These are phyloP conservation scores for Cruciata laevipes DNA, from an alignment of 257 asterid genomes.

Conservation along the genomic window DNA sequence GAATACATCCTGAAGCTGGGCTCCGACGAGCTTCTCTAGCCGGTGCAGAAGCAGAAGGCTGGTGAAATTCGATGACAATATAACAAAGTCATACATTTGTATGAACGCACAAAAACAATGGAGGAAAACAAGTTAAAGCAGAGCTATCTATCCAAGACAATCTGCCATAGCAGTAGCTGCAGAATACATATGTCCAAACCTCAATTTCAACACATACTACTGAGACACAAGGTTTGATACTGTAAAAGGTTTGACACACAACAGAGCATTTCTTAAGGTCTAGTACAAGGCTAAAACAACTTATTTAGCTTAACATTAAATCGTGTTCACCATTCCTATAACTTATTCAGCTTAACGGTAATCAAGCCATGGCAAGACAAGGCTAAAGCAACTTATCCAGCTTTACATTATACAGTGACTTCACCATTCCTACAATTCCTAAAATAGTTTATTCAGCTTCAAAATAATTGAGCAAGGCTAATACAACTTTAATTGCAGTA, in stretches of 20 bases:
- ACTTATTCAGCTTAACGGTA: too few relatives aligned
- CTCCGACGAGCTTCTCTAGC: conserved; percentile 29
- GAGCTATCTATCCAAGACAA: not conserved
- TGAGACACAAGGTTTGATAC: too few relatives aligned
- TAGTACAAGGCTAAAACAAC: too few relatives aligned
- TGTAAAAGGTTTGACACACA: too few relatives aligned
- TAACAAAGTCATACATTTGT: not conserved
- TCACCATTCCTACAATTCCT: not conserved
- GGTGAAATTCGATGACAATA: not conserved
- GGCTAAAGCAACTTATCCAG: too few relatives aligned
- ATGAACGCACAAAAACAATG: too few relatives aligned
- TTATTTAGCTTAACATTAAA: too few relatives aligned
- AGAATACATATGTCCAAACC: not conserved
- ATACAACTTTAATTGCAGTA: not conserved
- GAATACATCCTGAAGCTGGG: conserved; percentile 45
- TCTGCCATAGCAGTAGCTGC: not conserved
- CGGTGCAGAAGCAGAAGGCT: conserved; percentile 31
- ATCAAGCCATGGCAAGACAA: too few relatives aligned
- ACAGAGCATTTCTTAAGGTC: too few relatives aligned
- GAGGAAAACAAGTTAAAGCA: not conserved
- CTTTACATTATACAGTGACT: not conserved
- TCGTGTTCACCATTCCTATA: not conserved
- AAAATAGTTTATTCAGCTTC: not conserved
- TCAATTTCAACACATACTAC: too few relatives aligned
- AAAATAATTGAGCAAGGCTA: too few relatives aligned